A percentile compares a stretch with the other conserved stretches of the same genome.
These are phyloP conservation scores for Chaetomium sp. DNA, from an alignment of 2,329 filamentous ascomycete species.

Conservation along the genomic window DNA sequence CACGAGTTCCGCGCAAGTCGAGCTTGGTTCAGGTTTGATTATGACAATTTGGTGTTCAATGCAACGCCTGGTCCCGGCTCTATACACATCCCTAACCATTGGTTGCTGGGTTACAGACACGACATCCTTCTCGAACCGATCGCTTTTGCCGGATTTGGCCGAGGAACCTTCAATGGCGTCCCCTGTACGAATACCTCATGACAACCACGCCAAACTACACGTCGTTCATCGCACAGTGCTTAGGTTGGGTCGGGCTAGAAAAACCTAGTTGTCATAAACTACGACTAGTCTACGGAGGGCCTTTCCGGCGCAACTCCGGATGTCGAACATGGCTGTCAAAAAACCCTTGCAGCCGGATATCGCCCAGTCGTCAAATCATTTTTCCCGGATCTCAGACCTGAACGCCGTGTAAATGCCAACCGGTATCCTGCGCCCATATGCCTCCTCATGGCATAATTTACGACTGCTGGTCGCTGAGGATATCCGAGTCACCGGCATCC, in stretches of 20 bases:
- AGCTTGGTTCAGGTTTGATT: slow-evolving; percentile 9
- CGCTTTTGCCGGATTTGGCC: not conserved
- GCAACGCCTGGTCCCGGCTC: not conserved
- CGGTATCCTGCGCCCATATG: slow-evolving; percentile 2
- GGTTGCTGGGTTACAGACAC: not conserved
- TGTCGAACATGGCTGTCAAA: slow-evolving; percentile 17
- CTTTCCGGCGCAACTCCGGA: slow-evolving; percentile 11
- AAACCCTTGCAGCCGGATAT: slow-evolving; percentile 19
- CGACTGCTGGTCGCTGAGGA: slow-evolving; percentile 70
- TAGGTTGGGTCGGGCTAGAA: not conserved
- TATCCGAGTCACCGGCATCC: slow-evolving; percentile 97
- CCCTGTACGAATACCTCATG: no score
- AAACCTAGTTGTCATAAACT: slow-evolving; percentile 20
- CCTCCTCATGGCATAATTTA: slow-evolving; percentile 44
- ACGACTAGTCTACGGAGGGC: slow-evolving; percentile 21
- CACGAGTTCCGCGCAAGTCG: not conserved
- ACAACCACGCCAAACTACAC: no score
- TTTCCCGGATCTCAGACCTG: slow-evolving; percentile 27
- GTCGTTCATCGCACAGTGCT: not conserved
- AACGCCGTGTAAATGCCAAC: slow-evolving; percentile 37
- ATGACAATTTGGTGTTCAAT: slow-evolving; percentile 15
- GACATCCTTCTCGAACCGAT: not conserved
- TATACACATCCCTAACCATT: no score
- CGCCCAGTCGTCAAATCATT: slow-evolving; percentile 21
- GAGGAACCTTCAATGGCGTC: no score